Base-by-base conservation (phyloP, 495 filamentous ascomycete species). In the Choiromyces venosus region DNA sequence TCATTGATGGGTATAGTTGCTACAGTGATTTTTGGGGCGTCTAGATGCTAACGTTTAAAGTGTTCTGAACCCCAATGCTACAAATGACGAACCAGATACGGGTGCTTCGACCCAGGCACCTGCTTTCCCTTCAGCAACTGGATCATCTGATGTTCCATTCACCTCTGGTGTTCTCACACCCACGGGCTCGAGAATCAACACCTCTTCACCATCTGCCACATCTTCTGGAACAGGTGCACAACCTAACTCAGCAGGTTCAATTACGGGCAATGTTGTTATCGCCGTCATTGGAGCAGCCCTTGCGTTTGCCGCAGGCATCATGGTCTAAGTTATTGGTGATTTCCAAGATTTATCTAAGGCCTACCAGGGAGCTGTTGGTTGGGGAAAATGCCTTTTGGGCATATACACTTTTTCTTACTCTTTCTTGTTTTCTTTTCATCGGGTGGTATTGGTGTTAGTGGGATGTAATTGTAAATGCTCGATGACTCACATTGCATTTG, bases 21-120 rank as follows among this genome's bases (percentile, higher is more conserved):
- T 64, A 8, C 38, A 21, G 8, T 66, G 19, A 21, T 37, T 65
- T 66, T 19, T 36, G 14, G 70, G 56, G 19, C 52, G 16, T 64
- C 36, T 67, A 66, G n/a, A 39, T 68, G 36, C 68, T 73, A 21
- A 71, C 56, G 52, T 38, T 25, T 44, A 39, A 21, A 88, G 87
- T 68, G 88, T 90, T 44, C 81, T 91, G 66, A 91, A 91, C 82
- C 89, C 89, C 7, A 81, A 84, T 37, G 87, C 86, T 73, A 82
- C 83, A 1, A 77, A 80, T 10, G 87, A 85, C 9, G 73, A 76
- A 5, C 87, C 89, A 0, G 80, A 85, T 40, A 81, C 85, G 1
- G 81, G 83, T 0, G 84, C 84, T 1, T 76, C 83, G 0, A 82
- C 84, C 0, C 84, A 87, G 37, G 80, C 82, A 4, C 83, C 85